A percentile compares a stretch with the other conserved stretches of the same genome.
Evolutionary conservation across 1,284 basidiomycete species (phyloP).

Genomic region (Irpex sp.): DNA sequence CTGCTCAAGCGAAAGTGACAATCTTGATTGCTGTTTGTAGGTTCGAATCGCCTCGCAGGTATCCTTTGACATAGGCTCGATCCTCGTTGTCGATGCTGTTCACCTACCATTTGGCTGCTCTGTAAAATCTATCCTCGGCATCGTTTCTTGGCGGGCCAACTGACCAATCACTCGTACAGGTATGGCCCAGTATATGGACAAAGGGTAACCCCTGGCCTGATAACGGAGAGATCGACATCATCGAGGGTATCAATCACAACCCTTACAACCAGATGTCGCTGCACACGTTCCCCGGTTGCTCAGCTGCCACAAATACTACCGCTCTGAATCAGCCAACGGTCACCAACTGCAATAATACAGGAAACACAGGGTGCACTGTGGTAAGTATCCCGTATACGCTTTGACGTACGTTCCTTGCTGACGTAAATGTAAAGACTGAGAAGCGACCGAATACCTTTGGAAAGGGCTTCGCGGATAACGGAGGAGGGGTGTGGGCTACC

Average conservation of each 20-base stretch:
- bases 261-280: constrained; percentile 44
- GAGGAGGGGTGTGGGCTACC: constrained; percentile 63
- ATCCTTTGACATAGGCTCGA: constrained; percentile 46
- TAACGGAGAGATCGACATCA: constrained; percentile 56
- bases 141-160: neutral
- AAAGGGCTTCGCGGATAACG: constrained; percentile 47
- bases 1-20: too few relatives aligned
- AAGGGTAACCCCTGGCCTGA: constrained; percentile 50
- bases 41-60: constrained; percentile 48
- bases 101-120: constrained; percentile 60
- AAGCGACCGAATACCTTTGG: constrained; percentile 49
- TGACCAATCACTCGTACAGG: constrained; percentile 18
- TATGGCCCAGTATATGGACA: constrained; percentile 58
- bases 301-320: constrained; percentile 24
- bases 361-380: constrained; percentile 51
- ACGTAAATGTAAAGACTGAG: constrained; percentile 28
- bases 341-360: constrained; percentile 34
- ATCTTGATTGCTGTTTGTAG: constrained; percentile 21
- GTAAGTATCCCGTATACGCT: constrained; percentile 6
- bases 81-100: constrained; percentile 58
- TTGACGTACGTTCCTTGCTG: neutral
- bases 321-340: constrained; percentile 20
- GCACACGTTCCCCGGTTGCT: constrained; percentile 39
- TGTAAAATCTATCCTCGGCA: constrained; percentile 22
- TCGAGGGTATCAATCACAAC: constrained; percentile 44